phyloP scores from a whole-genome alignment of 352 stramenopile genomes.

The Phytopythium cucurbitacearum region DNA sequence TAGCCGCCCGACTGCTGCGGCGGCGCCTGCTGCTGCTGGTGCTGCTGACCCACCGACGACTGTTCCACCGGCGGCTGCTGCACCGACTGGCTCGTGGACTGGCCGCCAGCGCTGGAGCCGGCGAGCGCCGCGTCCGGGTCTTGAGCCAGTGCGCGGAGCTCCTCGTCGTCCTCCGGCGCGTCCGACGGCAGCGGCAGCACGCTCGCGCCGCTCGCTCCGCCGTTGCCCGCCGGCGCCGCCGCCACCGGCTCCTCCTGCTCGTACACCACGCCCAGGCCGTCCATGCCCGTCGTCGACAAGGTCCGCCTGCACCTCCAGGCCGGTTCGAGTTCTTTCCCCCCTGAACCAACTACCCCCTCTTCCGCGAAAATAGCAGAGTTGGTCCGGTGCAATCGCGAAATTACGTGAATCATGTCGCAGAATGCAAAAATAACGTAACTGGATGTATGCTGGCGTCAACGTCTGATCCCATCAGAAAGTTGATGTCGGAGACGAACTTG shows the following conservation, averaged over 20 bases:
- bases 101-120: not conserved
- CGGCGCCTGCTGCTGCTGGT: slow-evolving; percentile 16
- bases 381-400: too few relatives aligned
- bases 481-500: too few relatives aligned
- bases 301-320: too few relatives aligned
- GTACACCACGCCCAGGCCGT: slow-evolving; percentile 72
- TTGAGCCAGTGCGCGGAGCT: slow-evolving; percentile 53
- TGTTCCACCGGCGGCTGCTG: slow-evolving; percentile 10
- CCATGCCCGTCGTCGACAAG: slow-evolving; percentile 24
- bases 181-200: slow-evolving; percentile 1
- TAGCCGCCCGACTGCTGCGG: slow-evolving; percentile 17
- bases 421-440: too few relatives aligned
- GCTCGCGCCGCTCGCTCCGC: slow-evolving; percentile 7
- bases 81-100: slow-evolving; percentile 2
- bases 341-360: too few relatives aligned
- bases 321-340: too few relatives aligned
- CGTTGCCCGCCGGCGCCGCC: slow-evolving; percentile 4
- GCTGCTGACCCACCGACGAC: slow-evolving; percentile 4
- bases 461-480: too few relatives aligned
- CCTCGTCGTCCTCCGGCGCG: slow-evolving; percentile 58
- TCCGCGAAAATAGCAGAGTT: too few relatives aligned
- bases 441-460: too few relatives aligned
- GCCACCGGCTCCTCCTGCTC: slow-evolving; percentile 60
- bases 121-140: slow-evolving; percentile 32
- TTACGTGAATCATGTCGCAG: too few relatives aligned